Conservation (phyloP, 768 basidiomycete genomes). For the Lactifluus subvellereus region DNA sequence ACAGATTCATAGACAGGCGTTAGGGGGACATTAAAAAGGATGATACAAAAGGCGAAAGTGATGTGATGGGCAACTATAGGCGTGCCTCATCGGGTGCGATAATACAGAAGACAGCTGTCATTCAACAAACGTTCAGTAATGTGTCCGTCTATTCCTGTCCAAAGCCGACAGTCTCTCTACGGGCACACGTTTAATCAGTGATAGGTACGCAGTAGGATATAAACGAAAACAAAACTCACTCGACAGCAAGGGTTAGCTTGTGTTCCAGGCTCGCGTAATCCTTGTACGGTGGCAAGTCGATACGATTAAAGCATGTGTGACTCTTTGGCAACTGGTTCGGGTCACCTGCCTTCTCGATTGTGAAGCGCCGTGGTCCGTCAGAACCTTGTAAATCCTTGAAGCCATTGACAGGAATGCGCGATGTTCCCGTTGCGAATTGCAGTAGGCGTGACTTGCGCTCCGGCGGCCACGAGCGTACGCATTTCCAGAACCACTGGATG, state of each 20-base stretch:
- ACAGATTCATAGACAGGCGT: not conserved
- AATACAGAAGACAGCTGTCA: not conserved
- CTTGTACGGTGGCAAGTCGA: conserved; percentile 97
- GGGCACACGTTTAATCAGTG: conserved; percentile 18
- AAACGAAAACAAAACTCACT: conserved; percentile 49
- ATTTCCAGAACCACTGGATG: conserved; percentile 99
- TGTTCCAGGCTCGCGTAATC: conserved; percentile 92
- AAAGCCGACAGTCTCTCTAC: conserved; percentile 88
- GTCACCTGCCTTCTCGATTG: conserved; percentile 98
- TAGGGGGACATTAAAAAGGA: not conserved
- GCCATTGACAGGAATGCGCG: conserved; percentile 95
- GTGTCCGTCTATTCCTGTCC: conserved; percentile 64
- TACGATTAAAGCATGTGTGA: conserved; percentile 93
- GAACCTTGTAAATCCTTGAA: conserved; percentile 99
- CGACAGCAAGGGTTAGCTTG: conserved; percentile 89
- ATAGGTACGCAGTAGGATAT: not conserved
- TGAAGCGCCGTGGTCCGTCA: conserved; percentile 94
- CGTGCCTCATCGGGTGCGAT: not conserved
- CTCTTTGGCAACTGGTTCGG: conserved; percentile 95
- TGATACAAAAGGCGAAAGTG: not conserved
- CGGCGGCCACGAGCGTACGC: conserved; percentile 94
- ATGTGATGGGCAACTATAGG: not conserved
- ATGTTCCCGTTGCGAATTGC: conserved; percentile 96
- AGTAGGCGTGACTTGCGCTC: conserved; percentile 95
- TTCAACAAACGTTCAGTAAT: not conserved